Evolutionary conservation across 2,329 filamentous ascomycete species (phyloP).

Genomic region (Pseudogymnoascus pannorum): DNA sequence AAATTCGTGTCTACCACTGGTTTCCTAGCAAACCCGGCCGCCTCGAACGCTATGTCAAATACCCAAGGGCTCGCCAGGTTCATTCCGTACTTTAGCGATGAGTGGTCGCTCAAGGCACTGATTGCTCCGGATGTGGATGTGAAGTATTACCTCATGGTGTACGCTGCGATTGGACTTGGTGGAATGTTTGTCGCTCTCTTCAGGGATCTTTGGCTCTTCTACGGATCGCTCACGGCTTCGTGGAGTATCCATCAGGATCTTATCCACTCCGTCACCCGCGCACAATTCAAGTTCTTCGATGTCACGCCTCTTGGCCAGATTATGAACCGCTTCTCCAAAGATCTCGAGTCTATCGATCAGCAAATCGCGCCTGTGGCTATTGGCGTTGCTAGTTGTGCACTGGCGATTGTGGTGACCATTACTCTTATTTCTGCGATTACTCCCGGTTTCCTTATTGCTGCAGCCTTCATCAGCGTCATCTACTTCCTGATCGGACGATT

Average conservation of each 20-base stretch:
- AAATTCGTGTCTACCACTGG: conserved; percentile 14
- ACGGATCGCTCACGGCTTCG: conserved; percentile 83
- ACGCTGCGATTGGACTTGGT: conserved; percentile 68
- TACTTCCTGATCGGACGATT: conserved; percentile 81
- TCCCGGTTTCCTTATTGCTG: conserved; percentile 82
- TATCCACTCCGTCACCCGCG: conserved; percentile 72
- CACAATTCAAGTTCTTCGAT: conserved; percentile 97
- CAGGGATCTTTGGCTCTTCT: conserved; percentile 84
- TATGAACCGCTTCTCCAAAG: conserved; percentile 98
- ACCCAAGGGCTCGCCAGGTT: conserved; percentile 23
- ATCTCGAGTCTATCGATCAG: conserved; percentile 89
- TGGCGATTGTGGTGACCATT: conserved; percentile 74
- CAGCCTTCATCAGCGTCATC: conserved; percentile 71
- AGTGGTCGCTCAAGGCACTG: conserved; percentile 25
- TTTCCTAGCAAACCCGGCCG: conserved; percentile 25
- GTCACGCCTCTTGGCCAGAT: conserved; percentile 90
- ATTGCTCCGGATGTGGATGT: conserved; percentile 59
- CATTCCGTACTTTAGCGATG: conserved; percentile 27
- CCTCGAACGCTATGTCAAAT: conserved; percentile 19
- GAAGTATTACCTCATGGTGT: conserved; percentile 74
- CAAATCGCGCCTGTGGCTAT: conserved; percentile 92
- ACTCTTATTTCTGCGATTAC: conserved; percentile 82
- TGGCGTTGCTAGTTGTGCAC: conserved; percentile 56
- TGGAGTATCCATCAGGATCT: conserved; percentile 73
- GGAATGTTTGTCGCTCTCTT: conserved; percentile 77